A percentile compares a stretch with the other conserved stretches of the same genome.
Evolutionary conservation across 2,329 filamentous ascomycete species (phyloP).

Genomic region (Alternaria atra): DNA sequence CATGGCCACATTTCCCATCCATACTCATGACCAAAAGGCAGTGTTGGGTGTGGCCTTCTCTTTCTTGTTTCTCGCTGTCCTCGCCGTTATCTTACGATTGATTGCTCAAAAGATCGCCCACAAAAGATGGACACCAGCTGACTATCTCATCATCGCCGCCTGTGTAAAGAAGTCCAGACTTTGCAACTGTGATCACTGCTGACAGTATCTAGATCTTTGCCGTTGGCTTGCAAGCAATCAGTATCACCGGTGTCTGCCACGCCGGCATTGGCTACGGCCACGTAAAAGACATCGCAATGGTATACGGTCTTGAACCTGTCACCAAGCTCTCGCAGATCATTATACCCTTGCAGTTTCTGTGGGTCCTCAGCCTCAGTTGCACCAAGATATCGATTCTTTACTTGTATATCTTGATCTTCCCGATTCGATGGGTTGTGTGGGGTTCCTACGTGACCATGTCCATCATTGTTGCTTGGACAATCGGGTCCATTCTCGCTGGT

Average conservation of each 20-base stretch:
- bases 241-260: neutral
- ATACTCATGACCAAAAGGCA: constrained; percentile 2
- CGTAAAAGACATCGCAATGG: neutral
- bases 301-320: neutral
- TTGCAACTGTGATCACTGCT: neutral
- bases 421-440: constrained; percentile 2
- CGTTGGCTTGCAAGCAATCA: neutral
- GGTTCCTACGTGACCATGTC: neutral
- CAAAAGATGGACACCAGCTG: constrained; percentile 2
- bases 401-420: neutral
- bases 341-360: constrained; percentile 2
- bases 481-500: constrained; percentile 1
- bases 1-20: neutral
- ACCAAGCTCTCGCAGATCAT: constrained; percentile 3
- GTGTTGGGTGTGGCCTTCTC: neutral
- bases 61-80: neutral
- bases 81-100: neutral
- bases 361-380: constrained; percentile 3
- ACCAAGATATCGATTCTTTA: constrained; percentile 2
- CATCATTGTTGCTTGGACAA: constrained; percentile 1
- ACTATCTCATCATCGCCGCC: constrained; percentile 5
- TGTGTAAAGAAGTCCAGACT: neutral
- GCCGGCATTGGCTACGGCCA: constrained; percentile 8
- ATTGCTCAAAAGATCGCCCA: neutral
- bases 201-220: neutral